Evolutionary conservation across 306 rosid genomes (phyloP), one percentile per base, ranked within the genome.

Genomic region (Cicer judaicum): DNA sequence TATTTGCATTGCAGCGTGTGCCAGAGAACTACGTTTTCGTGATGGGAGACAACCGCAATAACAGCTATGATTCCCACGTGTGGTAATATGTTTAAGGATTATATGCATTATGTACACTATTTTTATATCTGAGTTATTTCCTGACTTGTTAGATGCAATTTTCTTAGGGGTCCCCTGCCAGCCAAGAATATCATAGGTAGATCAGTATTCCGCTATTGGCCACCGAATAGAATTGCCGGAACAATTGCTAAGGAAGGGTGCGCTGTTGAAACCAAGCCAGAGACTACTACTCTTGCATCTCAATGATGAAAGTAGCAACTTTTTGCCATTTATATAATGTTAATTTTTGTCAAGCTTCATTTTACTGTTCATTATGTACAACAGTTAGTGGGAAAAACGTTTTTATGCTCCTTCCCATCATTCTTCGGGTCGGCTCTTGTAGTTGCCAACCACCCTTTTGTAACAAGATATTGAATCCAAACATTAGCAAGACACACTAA

Each of bases 1-100:
- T 47, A 12, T n/a, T 49, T 78, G 50, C 39, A 13, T 64, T 78
- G 79, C 86, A 95, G 99, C 88, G 81, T 43, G 98, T 95, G 41
- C 98, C 99, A 4, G 89, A 95, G 67, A 86, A 89, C 66, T 82
- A 84, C 3, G 96, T 95, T 7, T 94, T 95, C 78, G 99, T 92
- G 84, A 95, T 95, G 99, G 99, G 98, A 39, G 99, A 95, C 84
- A 95, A 95, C 83, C 92, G 99, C 78, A 95, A 95, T 69, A 95
- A 95, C 87, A 92, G 99, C 88, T 92, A 95, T 2, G 99, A 95
- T 70, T 95, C 99, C 18, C 99, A 92, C 74, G 95, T 92, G 64
- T 95, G 99, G 99, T 95, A 88, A 82, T 70, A 36, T 70, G 65
- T 71, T 64, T 19, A 38, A 83, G 38, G 69, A 65, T 41, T 16